These are phyloP conservation scores for Rhynchospora pubera DNA, from an alignment of 176 grass and related monocot species.

Conservation along the genomic window DNA sequence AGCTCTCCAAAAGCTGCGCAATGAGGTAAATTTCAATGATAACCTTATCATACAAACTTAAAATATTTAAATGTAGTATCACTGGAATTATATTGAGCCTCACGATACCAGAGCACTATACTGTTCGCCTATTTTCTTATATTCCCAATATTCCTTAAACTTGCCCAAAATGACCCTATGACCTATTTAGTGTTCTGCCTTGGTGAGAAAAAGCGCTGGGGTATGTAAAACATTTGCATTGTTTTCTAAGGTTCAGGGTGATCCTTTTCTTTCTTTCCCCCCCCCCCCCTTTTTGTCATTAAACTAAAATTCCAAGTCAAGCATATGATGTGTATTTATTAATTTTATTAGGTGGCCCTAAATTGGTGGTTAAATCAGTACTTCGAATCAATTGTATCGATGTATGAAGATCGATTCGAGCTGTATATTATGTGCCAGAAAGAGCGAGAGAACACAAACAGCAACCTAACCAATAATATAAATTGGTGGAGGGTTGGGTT, in stretches of 20 bases:
- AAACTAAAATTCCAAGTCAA: slow-evolving; percentile 4
- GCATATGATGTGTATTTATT: slow-evolving; percentile 13
- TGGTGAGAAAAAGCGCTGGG: background rate
- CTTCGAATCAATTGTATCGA: slow-evolving; percentile 69
- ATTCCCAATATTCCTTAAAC: background rate
- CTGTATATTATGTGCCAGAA: slow-evolving; percentile 61
- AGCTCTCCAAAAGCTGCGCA: slow-evolving; percentile 77
- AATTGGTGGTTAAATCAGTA: slow-evolving; percentile 85
- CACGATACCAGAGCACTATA: background rate
- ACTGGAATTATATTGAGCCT: background rate
- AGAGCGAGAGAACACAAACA: slow-evolving; percentile 24
- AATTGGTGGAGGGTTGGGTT: slow-evolving; percentile 62
- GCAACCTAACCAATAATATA: slow-evolving; percentile 30
- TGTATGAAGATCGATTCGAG: slow-evolving; percentile 88
- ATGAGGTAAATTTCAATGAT: slow-evolving; percentile 55
- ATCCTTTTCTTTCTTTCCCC: background rate
- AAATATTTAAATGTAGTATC: background rate
- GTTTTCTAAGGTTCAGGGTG: background rate
- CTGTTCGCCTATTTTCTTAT: background rate
- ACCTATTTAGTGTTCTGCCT: background rate
- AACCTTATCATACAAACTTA: background rate
- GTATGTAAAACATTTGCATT: background rate
- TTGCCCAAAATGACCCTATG: background rate
- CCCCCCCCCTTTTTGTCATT: background rate
- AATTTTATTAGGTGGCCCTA: slow-evolving; percentile 63